A percentile compares a stretch with the other conserved stretches of the same genome.
Evolutionary conservation across 2,329 filamentous ascomycete genomes (phyloP).

Genomic region (Hortaea sp.): DNA sequence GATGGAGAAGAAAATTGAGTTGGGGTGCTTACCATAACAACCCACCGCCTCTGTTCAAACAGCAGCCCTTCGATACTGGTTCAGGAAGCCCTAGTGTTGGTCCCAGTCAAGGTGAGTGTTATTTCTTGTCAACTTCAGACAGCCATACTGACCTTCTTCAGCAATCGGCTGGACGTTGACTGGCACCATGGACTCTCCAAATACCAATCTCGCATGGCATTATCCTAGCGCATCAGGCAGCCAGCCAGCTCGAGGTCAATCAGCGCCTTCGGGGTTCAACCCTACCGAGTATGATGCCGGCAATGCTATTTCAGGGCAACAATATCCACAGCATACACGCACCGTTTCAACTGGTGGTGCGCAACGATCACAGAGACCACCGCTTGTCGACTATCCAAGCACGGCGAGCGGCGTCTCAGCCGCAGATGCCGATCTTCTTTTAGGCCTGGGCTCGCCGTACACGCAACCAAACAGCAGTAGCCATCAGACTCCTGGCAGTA

Average conservation of each 20-base stretch:
- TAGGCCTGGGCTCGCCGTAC: conserved; percentile 41
- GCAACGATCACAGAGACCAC: not conserved
- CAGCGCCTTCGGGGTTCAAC: not conserved
- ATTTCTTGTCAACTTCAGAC: not conserved
- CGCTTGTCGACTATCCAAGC: not conserved
- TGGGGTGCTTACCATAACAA: conserved; percentile 33
- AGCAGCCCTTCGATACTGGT: conserved; percentile 14
- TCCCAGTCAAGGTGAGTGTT: conserved; percentile 38
- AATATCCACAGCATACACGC: not conserved
- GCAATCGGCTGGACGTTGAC: conserved; percentile 81
- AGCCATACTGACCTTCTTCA: conserved; percentile 13
- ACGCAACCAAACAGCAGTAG: conserved; percentile 8
- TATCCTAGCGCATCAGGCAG: conserved; percentile 48
- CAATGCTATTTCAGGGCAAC: not conserved
- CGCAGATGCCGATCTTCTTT: conserved; percentile 20
- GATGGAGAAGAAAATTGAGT: conserved; percentile 39
- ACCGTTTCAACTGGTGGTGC: not conserved
- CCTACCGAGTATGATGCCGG: not conserved
- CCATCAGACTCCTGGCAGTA: not conserved
- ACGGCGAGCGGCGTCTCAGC: not conserved
- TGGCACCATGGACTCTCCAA: conserved; percentile 75
- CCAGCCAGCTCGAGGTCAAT: not conserved
- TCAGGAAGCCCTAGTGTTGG: conserved; percentile 39
- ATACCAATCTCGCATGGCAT: conserved; percentile 70
- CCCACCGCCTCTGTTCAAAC: conserved; percentile 3